These are phyloP conservation scores for Diutina sp. DNA, from an alignment of 1,139 yeast species.

Conservation along the genomic window DNA sequence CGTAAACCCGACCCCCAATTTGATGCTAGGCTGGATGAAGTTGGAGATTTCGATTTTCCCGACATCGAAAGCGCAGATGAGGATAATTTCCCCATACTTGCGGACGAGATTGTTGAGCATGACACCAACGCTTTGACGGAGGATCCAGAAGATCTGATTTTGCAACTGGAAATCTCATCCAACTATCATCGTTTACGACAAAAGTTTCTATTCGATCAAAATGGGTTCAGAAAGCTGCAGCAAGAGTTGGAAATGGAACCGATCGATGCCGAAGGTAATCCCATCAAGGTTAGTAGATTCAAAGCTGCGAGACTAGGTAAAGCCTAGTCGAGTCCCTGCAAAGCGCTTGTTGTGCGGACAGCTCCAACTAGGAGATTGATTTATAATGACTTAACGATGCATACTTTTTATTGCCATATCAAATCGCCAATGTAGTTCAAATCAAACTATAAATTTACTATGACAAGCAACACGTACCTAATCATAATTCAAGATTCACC, in stretches of 20 bases:
- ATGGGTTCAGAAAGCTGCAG: conserved; percentile 23
- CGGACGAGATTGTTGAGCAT: neutral
- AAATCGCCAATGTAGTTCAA: no score
- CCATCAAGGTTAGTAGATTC: conserved; percentile 51
- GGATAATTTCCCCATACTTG: neutral
- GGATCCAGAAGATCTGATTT: conserved; percentile 8
- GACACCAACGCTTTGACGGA: conserved; percentile 3
- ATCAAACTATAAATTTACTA: no score
- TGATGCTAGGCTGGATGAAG: conserved; percentile 1
- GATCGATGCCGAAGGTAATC: conserved; percentile 54
- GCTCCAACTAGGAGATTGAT: neutral
- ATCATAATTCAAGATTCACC: no score
- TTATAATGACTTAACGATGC: neutral
- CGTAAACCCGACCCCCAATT: neutral
- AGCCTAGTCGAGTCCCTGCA: neutral
- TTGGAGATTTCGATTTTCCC: neutral
- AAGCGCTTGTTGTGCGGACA: no score
- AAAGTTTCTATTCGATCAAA: conserved; percentile 27
- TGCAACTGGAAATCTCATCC: conserved; percentile 7
- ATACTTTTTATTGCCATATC: no score
- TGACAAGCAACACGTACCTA: no score
- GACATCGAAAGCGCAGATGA: neutral
- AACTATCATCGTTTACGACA: conserved; percentile 51
- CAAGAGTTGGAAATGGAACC: conserved; percentile 55
- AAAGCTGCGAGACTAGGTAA: conserved; percentile 22